Conservation (phyloP, 2,329 filamentous ascomycete genomes). For the Ascochyta koolunga region DNA sequence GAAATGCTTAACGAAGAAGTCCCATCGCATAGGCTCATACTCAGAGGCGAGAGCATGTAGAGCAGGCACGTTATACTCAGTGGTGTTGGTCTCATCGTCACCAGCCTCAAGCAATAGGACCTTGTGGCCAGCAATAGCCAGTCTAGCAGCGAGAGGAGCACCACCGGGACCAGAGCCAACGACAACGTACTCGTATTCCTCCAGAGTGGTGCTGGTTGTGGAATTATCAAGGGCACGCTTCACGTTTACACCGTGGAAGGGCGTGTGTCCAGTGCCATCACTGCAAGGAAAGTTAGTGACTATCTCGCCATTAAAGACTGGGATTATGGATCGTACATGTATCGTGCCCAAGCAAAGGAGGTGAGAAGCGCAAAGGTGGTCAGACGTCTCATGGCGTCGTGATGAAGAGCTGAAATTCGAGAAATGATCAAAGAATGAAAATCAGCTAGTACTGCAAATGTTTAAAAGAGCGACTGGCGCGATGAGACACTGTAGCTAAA, state of each 20-base stretch:
- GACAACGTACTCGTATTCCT: slow-evolving; percentile 64
- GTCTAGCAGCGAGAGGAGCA: slow-evolving; percentile 62
- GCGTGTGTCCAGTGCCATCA: slow-evolving; percentile 30
- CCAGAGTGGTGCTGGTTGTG: slow-evolving; percentile 17
- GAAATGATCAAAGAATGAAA: no score
- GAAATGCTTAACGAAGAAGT: slow-evolving; percentile 67
- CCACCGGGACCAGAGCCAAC: slow-evolving; percentile 67
- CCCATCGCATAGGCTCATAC: slow-evolving; percentile 62
- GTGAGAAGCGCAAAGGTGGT: slow-evolving; percentile 16
- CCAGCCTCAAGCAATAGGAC: slow-evolving; percentile 65
- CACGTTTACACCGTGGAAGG: slow-evolving; percentile 22
- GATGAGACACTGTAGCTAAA: no score
- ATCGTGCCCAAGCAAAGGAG: slow-evolving; percentile 13
- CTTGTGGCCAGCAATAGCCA: slow-evolving; percentile 62
- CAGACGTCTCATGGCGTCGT: no score
- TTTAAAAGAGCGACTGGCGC: no score
- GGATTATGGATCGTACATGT: slow-evolving; percentile 18
- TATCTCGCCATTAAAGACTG: not conserved
- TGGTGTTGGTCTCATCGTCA: slow-evolving; percentile 58
- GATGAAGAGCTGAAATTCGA: no score
- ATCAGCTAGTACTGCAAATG: no score
- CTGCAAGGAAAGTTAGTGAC: slow-evolving; percentile 14
- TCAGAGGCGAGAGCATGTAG: slow-evolving; percentile 61
- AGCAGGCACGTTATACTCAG: slow-evolving; percentile 59
- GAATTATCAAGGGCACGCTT: slow-evolving; percentile 23